Conservation (phyloP, 192 early-diverging fungal species). For the Backusella circina region DNA sequence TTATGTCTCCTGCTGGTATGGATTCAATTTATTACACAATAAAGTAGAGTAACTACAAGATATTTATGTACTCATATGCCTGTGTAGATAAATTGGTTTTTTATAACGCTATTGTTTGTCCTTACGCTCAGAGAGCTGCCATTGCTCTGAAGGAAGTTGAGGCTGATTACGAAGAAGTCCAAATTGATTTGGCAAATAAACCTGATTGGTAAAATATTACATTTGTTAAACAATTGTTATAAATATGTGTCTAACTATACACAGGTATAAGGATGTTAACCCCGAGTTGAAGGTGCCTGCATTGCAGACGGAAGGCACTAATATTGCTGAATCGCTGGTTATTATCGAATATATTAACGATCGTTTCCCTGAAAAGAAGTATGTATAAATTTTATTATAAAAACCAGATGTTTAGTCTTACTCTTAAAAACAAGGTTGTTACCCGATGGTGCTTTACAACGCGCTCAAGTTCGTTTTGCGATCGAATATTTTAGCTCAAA, state of each 20-base stretch:
- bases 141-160: slow-evolving; percentile 58
- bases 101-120: slow-evolving; percentile 56
- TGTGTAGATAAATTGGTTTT: slow-evolving; percentile 44
- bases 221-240: not conserved
- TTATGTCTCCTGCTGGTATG: not conserved
- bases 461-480: slow-evolving; percentile 39
- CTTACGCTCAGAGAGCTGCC: slow-evolving; percentile 66
- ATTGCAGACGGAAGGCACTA: slow-evolving; percentile 47
- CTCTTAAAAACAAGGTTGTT: slow-evolving; percentile 32
- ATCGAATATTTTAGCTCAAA: slow-evolving; percentile 41
- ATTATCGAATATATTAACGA: slow-evolving; percentile 66
- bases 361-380: slow-evolving; percentile 51
- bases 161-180: slow-evolving; percentile 45
- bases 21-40: not conserved
- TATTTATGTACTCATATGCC: not conserved
- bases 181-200: slow-evolving; percentile 65
- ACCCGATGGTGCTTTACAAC: slow-evolving; percentile 40
- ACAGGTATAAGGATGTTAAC: slow-evolving; percentile 56
- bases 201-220: slow-evolving; percentile 48
- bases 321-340: slow-evolving; percentile 64
- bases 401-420: not conserved
- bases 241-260: not conserved
- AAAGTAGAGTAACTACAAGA: not conserved
- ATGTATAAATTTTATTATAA: slow-evolving; percentile 19
- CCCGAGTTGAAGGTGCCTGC: slow-evolving; percentile 69